Evolutionary conservation across 176 grass and related monocot genomes (phyloP), one percentile per base, ranked within the genome.

Genomic region (Aegilops umbellulata): DNA sequence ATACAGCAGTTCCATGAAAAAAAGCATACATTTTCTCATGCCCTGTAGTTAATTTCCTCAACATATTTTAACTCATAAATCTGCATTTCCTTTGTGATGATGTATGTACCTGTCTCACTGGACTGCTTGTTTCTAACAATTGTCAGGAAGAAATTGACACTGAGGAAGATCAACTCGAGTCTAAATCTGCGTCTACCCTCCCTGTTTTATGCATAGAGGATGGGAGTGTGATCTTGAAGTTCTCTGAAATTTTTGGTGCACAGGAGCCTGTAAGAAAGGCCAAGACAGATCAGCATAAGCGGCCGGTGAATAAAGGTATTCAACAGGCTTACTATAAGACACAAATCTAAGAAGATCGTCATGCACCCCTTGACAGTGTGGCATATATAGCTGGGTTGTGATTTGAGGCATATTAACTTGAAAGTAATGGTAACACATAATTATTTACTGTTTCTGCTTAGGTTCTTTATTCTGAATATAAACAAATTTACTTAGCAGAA

Each of bases 201-300:
- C 97, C 97, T 81, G 90, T 98, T 84, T 68, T 98, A 80, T 98
- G 88, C 84, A 78, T 94, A 79, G 97, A 98, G 66, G 90, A 94
- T 88, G 97, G 94, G 46, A 81, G 64, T 44, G 92, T 87, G 57
- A 95, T 98, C 65, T 83, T 98, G 82, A 98, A 67, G 82, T 98
- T 98, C 86, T 92, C 97, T 82, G 97, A 98, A 89, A 95, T 98
- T 82, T 98, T 98, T 89, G 93, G 97, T 76, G 84, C 86, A 25
- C 90, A 92, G 64, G 97, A 92, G 35, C 86, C 92, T 90, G 53
- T 78, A 80, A 95, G 82, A 87, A 95, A 91, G 84, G 80, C 67
- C 39, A 95, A 82, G 72, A 92, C 87, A 22, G 86, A 88, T 76
- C 86, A 80, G 75, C 91, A 89, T 72, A 90, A 87, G 64, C 79